Evolutionary conservation across 2,329 filamentous ascomycete species (phyloP).

Genomic region (Aspergillus chevalieri): DNA sequence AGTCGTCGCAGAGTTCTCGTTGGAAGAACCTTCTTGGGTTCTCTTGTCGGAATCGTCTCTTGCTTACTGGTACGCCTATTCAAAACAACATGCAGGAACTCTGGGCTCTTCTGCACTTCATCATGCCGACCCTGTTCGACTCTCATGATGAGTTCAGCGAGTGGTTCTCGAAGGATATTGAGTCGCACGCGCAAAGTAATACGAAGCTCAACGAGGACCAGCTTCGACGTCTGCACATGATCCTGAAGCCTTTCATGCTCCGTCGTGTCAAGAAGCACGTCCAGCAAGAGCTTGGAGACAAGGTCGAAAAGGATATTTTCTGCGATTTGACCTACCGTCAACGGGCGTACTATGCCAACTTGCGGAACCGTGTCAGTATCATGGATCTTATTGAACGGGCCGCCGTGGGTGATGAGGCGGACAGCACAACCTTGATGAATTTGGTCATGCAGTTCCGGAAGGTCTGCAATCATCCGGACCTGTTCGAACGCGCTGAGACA

Average conservation of each 20-base stretch:
- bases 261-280: slow-evolving; percentile 99
- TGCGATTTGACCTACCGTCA: slow-evolving; percentile 96
- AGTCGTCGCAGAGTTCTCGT: slow-evolving; percentile 89
- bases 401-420: slow-evolving; percentile 85
- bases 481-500: slow-evolving; percentile 92
- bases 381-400: slow-evolving; percentile 98
- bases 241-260: slow-evolving; percentile 98
- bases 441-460: slow-evolving; percentile 99
- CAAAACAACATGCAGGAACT: slow-evolving; percentile 99
- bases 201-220: slow-evolving; percentile 99
- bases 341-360: slow-evolving; percentile 82
- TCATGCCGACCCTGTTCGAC: slow-evolving; percentile 97
- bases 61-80: slow-evolving; percentile 94
- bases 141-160: slow-evolving; percentile 49
- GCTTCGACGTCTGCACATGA: slow-evolving; percentile 95
- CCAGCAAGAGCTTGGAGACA: slow-evolving; percentile 97
- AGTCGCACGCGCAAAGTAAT: slow-evolving; percentile 96
- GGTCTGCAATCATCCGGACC: slow-evolving; percentile 95
- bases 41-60: slow-evolving; percentile 86
- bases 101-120: slow-evolving; percentile 96
- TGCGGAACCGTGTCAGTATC: slow-evolving; percentile 95
- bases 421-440: slow-evolving; percentile 96
- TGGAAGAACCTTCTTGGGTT: slow-evolving; percentile 95
- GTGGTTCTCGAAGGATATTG: slow-evolving; percentile 61
- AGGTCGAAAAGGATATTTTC: slow-evolving; percentile 94